phyloP scores from a whole-genome alignment of 2,329 filamentous ascomycete genomes.

The Venturia asperata region DNA sequence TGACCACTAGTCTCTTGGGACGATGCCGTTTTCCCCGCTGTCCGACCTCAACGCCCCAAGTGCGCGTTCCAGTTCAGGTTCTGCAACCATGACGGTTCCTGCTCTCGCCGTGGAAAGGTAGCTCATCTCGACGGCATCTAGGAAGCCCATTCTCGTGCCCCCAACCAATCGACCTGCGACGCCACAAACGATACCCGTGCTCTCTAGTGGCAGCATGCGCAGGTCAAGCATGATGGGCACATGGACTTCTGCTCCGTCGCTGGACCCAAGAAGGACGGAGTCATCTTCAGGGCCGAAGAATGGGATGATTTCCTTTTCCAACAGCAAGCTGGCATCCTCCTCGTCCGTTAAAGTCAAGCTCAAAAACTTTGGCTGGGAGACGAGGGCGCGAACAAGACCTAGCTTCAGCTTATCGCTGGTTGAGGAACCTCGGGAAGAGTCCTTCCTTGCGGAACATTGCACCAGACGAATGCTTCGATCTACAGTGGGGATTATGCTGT shows the following conservation, averaged over 20 bases:
- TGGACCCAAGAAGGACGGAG: constrained; percentile 69
- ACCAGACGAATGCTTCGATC: constrained; percentile 64
- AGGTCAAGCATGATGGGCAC: constrained; percentile 88
- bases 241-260: constrained; percentile 52
- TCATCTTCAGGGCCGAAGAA: constrained; percentile 36
- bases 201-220: constrained; percentile 70
- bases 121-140: constrained; percentile 62
- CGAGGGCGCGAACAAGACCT: constrained; percentile 43
- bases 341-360: constrained; percentile 66
- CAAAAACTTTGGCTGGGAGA: constrained; percentile 54
- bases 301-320: constrained; percentile 60
- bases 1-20: background rate
- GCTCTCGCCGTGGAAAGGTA: constrained; percentile 85
- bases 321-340: constrained; percentile 64
- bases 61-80: constrained; percentile 65
- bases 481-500: constrained; percentile 66
- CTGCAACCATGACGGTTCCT: constrained; percentile 78
- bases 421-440: constrained; percentile 29
- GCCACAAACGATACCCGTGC: constrained; percentile 90
- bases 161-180: constrained; percentile 77
- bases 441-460: constrained; percentile 66
- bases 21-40: constrained; percentile 9
- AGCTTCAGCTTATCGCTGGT: constrained; percentile 34
- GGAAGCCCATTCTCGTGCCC: constrained; percentile 48
- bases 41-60: constrained; percentile 54